phyloP scores from a whole-genome alignment of 192 early-diverging fungal genomes.

The Backusella macrospora region DNA sequence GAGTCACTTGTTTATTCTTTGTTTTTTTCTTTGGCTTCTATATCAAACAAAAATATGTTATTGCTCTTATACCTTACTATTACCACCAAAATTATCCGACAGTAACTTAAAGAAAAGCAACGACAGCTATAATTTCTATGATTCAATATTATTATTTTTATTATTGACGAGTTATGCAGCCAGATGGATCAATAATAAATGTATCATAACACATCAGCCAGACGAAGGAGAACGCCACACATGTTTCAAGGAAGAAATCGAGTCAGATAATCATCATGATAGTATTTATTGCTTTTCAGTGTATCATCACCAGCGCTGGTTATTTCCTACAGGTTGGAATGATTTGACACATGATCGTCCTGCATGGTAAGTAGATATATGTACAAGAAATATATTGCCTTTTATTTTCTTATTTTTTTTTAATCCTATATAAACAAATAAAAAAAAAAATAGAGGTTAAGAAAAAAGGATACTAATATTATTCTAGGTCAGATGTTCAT shows the following conservation, averaged over 20 bases:
- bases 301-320: conserved; percentile 5
- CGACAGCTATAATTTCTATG: background rate
- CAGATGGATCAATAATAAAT: background rate
- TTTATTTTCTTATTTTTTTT: no score
- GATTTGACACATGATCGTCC: conserved; percentile 14
- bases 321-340: conserved; percentile 14
- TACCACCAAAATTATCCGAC: background rate
- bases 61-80: background rate
- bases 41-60: background rate
- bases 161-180: background rate
- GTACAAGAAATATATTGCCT: no score
- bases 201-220: background rate
- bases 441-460: no score
- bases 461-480: no score
- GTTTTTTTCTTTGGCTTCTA: background rate
- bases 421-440: background rate
- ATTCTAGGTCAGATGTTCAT: background rate
- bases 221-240: background rate
- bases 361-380: background rate
- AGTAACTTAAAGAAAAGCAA: no score
- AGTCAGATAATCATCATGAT: background rate
- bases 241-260: conserved; percentile 6
- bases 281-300: background rate
- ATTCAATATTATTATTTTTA: background rate
- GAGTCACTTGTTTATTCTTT: background rate